These are phyloP conservation scores for Brettanomyces anomalus DNA, from an alignment of 805 yeast species.

Conservation along the genomic window DNA sequence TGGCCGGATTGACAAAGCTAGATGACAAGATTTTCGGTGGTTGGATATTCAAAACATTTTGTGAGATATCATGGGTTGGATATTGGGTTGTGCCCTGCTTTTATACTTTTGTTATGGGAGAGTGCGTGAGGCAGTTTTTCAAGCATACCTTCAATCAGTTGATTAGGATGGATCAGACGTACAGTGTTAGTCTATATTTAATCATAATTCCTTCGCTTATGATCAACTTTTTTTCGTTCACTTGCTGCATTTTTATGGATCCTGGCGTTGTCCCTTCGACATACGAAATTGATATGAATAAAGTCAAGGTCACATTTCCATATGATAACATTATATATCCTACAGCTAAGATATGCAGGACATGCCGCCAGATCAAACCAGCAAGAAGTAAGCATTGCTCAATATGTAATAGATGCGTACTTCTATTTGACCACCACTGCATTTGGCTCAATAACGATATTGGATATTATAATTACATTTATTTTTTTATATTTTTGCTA, in stretches of 20 bases:
- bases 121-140: slow-evolving; percentile 19
- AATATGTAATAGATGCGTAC: slow-evolving; percentile 55
- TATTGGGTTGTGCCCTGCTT: slow-evolving; percentile 38
- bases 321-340: slow-evolving; percentile 36
- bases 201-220: slow-evolving; percentile 26
- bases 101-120: slow-evolving; percentile 29
- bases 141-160: slow-evolving; percentile 12
- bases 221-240: slow-evolving; percentile 27
- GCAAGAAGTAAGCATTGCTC: slow-evolving; percentile 75
- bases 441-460: slow-evolving; percentile 47
- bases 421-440: slow-evolving; percentile 58
- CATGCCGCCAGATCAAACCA: slow-evolving; percentile 60
- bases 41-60: neutral
- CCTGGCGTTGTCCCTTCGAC: slow-evolving; percentile 30
- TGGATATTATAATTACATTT: slow-evolving; percentile 42
- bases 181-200: slow-evolving; percentile 6
- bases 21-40: slow-evolving; percentile 22
- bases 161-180: slow-evolving; percentile 6
- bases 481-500: slow-evolving; percentile 35
- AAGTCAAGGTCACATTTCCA: slow-evolving; percentile 17
- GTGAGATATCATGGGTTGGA: slow-evolving; percentile 8
- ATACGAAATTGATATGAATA: slow-evolving; percentile 5
- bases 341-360: slow-evolving; percentile 26
- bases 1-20: slow-evolving; percentile 5
- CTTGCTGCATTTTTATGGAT: slow-evolving; percentile 30